Base-by-base conservation (phyloP, 2,329 filamentous ascomycete species). In the Neurospora crassa region DNA sequence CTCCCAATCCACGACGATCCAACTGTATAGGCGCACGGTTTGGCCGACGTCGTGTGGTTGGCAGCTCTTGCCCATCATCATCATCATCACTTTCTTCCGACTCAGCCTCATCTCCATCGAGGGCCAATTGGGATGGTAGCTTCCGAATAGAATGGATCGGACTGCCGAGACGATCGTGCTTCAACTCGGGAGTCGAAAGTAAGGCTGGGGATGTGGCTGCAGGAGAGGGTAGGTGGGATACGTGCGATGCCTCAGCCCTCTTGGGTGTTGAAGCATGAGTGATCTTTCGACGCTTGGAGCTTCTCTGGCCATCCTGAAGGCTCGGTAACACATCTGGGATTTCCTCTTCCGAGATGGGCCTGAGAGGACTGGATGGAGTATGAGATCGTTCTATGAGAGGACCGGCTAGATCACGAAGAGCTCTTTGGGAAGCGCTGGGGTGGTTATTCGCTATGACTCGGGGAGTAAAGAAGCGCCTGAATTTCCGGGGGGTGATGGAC, bases 401-500 rank as follows among this genome's bases (percentile, higher is more conserved):
- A 12, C 79, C 79, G 14, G 81, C 81, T 43, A 85, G 79, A 69
- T 84, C 82, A 41, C 78, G 77, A 29, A 84, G 79, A 5, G 81
- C 82, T 70, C 77, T 78, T 45, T 82, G 79, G 68, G 80, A 81
- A 5, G 81, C 79, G 70, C 80, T 83, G 20, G 78, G 79, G 42
- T 80, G 76, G 14, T 79, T 77, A 1, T 81, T 79, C 40, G 82
- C 80, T 69, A 81, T 79, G 16, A 81, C 81, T 29, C 84, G 81
- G 20, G 85, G 85, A 11, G 85, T 85, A 73, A 87, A 88, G 81
- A 88, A 87, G 37, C 81, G 81, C 42, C 76, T 81, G 73, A 88
- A 88, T 76, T 85, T 87, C 74, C 85, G 80, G 71, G 86, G 86
- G 3, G 86, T 88, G 69, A 88, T 83, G 43, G 85, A 86, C 3